Evolutionary conservation across 352 stramenopile genomes (phyloP).

Genomic region (Elongisporangium prolatum): DNA sequence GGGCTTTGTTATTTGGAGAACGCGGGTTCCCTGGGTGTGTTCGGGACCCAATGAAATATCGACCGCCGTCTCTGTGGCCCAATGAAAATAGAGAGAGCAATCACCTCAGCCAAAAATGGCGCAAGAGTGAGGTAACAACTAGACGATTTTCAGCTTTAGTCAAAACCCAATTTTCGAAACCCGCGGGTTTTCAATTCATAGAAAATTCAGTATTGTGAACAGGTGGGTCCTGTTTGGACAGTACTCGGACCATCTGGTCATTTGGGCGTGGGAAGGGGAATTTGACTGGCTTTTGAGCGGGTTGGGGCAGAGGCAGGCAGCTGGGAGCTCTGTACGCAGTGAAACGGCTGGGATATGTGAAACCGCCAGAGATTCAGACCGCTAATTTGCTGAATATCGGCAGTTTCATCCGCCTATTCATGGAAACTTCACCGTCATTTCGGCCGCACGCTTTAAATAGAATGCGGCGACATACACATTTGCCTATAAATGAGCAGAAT

Average conservation of each 20-base stretch:
- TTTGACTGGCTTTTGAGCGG: neutral
- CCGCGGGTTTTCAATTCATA: neutral
- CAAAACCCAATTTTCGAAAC: neutral
- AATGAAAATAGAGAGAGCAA: neutral
- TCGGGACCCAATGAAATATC: neutral
- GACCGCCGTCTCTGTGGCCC: neutral
- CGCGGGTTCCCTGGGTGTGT: neutral
- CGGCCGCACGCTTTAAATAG: neutral
- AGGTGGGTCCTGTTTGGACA: neutral
- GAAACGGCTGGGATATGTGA: neutral
- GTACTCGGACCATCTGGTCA: neutral
- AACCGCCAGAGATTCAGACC: neutral
- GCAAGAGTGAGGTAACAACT: neutral
- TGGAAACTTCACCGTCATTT: neutral
- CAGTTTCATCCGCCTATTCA: neutral
- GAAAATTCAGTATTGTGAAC: neutral
- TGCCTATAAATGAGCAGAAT: neutral
- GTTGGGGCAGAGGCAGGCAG: conserved; percentile 1
- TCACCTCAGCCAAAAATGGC: neutral
- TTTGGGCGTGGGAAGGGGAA: neutral
- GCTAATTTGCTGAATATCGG: neutral
- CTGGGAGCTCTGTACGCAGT: neutral
- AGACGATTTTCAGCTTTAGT: neutral
- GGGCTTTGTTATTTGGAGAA: neutral
- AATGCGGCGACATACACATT: neutral